Evolutionary conservation across 768 basidiomycete species (phyloP).

Genomic region (Tulasnella sp.): DNA sequence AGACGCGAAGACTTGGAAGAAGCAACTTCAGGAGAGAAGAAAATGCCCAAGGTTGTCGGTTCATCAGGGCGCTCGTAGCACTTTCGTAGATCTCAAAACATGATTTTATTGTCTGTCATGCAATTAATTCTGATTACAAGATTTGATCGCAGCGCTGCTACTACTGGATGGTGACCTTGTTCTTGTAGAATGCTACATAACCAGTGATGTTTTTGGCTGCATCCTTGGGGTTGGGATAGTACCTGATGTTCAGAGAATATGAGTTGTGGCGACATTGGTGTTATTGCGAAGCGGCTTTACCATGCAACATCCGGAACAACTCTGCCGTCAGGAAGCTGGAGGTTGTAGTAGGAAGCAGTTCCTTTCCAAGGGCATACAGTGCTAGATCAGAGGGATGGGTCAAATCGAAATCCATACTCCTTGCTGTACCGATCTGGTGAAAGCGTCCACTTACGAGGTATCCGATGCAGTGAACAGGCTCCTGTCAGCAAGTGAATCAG

Average conservation of each 20-base stretch:
- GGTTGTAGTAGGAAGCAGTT: constrained; percentile 59
- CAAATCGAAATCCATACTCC: neutral
- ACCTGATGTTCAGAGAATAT: constrained; percentile 33
- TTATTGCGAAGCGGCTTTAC: constrained; percentile 28
- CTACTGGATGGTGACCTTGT: constrained; percentile 21
- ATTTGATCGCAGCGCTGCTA: neutral
- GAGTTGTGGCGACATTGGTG: neutral
- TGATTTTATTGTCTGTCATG: neutral
- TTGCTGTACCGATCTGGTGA: constrained; percentile 2
- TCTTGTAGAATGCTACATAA: constrained; percentile 72
- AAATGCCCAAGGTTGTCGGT: constrained; percentile 78
- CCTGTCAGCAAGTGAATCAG: constrained; percentile 33
- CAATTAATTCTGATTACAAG: neutral
- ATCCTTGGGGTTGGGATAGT: constrained; percentile 45
- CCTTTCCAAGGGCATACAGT: constrained; percentile 61
- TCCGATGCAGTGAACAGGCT: constrained; percentile 36
- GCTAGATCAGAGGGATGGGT: constrained; percentile 24
- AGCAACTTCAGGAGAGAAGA: constrained; percentile 26
- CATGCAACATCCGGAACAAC: constrained; percentile 50
- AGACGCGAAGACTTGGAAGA: constrained; percentile 17
- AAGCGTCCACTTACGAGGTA: constrained; percentile 41
- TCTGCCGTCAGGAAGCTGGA: constrained; percentile 34
- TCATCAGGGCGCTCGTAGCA: no score
- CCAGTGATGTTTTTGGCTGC: constrained; percentile 50
- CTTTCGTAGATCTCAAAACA: no score